phyloP scores from a whole-genome alignment of 2,329 filamentous ascomycete genomes.

The Raffaelea deltoideospora region DNA sequence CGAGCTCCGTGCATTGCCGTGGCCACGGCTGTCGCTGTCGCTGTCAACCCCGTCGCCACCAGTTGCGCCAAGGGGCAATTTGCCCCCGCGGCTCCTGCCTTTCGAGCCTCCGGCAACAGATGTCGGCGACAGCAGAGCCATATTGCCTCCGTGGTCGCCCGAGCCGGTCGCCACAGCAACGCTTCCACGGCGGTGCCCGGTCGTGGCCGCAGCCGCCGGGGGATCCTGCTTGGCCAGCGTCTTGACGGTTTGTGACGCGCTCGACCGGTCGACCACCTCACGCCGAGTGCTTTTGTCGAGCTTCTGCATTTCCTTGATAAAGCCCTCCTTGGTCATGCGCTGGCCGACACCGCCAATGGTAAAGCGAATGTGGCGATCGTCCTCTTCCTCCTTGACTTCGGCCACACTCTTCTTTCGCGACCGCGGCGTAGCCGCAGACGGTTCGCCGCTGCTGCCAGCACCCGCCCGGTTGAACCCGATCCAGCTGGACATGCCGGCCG shows the following conservation, averaged over 20 bases:
- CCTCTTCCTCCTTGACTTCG: constrained; percentile 34
- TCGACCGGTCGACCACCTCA: constrained; percentile 36
- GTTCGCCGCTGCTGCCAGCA: constrained; percentile 16
- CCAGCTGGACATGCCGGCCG: constrained; percentile 33
- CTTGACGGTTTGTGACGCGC: constrained; percentile 32
- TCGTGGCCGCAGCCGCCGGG: background rate
- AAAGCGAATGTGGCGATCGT: constrained; percentile 61
- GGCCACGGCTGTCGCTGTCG: background rate
- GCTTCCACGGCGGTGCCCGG: constrained; percentile 1
- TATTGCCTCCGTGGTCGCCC: background rate
- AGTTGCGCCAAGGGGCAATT: too few species aligned
- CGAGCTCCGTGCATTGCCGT: background rate
- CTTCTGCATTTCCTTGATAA: constrained; percentile 57
- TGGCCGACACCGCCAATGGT: constrained; percentile 58
- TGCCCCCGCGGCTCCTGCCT: background rate
- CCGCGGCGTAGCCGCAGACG: constrained; percentile 8
- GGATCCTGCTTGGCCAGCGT: constrained; percentile 28
- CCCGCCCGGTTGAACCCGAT: constrained; percentile 23
- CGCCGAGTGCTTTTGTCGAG: constrained; percentile 51
- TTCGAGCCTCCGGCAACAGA: too few species aligned
- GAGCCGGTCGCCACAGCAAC: background rate
- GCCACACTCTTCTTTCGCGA: constrained; percentile 25
- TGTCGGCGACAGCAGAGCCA: too few species aligned
- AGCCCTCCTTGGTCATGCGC: constrained; percentile 68
- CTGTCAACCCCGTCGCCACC: background rate